Evolutionary conservation across 768 basidiomycete genomes (phyloP).

Genomic region (Boletus coccyginus): DNA sequence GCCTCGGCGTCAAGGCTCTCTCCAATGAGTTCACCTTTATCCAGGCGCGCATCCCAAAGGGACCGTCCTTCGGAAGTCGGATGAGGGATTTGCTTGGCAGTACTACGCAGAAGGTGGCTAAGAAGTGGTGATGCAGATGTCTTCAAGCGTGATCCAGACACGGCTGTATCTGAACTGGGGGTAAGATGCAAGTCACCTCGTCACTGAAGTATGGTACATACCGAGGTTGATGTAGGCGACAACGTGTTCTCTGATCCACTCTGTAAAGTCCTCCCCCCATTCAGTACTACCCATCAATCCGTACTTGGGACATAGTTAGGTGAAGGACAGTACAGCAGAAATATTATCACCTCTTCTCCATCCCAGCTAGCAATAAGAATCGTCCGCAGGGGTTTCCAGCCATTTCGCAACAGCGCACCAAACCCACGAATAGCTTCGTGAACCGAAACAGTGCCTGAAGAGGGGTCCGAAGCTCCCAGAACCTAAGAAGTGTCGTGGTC

Average conservation of each 20-base stretch:
- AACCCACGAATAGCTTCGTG: constrained; percentile 57
- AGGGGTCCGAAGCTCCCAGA: constrained; percentile 56
- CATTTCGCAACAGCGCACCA: constrained; percentile 46
- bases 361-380: constrained; percentile 82
- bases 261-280: constrained; percentile 89
- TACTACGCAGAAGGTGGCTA: constrained; percentile 65
- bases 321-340: neutral
- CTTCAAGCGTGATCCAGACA: constrained; percentile 47
- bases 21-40: constrained; percentile 44
- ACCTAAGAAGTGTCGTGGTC: constrained; percentile 22
- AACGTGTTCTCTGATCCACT: constrained; percentile 76
- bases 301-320: constrained; percentile 35
- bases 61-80: constrained; percentile 61
- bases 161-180: constrained; percentile 48
- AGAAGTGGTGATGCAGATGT: constrained; percentile 78
- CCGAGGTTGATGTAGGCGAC: constrained; percentile 89
- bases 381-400: constrained; percentile 71
- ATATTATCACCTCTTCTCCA: constrained; percentile 56
- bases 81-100: constrained; percentile 71
- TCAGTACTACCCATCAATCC: constrained; percentile 88
- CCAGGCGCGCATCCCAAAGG: constrained; percentile 75
- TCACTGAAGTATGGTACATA: constrained; percentile 32
- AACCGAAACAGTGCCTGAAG: constrained; percentile 54
- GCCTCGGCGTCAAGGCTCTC: constrained; percentile 30
- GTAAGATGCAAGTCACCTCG: constrained; percentile 27